Conservation (phyloP, 2,329 filamentous ascomycete species). For the Talaromyces pinophilus region DNA sequence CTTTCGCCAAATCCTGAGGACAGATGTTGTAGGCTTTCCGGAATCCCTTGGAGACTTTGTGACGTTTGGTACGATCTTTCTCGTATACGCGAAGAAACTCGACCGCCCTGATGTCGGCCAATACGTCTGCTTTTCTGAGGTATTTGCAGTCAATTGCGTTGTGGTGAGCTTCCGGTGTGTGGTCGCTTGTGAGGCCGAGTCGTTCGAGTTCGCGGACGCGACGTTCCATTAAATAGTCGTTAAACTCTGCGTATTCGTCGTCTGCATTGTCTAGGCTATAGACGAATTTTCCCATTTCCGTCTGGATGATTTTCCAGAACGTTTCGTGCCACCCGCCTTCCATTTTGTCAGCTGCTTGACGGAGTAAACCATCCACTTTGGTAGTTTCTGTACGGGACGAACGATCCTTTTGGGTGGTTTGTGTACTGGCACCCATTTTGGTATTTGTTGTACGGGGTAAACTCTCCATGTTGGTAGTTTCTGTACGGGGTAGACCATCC, state of each 20-base stretch:
- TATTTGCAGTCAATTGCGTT: not conserved
- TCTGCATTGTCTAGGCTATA: not conserved
- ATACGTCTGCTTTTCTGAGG: not conserved
- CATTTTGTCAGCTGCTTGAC: not conserved
- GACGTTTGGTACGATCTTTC: not conserved
- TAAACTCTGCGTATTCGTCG: not conserved
- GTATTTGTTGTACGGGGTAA: not conserved
- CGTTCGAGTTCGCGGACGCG: not conserved
- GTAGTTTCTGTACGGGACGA: not conserved
- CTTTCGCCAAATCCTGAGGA: not conserved
- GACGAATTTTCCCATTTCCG: not conserved
- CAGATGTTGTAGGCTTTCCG: not conserved
- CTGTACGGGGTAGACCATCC: not conserved
- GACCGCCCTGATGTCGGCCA: not conserved
- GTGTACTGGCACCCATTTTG: too few species aligned
- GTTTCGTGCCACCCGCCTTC: not conserved
- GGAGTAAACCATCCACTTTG: too few species aligned
- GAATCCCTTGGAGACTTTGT: slow-evolving; percentile 4
- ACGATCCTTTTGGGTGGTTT: not conserved
- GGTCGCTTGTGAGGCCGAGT: not conserved
- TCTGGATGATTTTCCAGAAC: not conserved
- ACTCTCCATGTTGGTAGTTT: not conserved
- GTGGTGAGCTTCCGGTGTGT: too few species aligned
- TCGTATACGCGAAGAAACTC: not conserved
- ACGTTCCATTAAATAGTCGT: not conserved